Base-by-base conservation (phyloP, 768 basidiomycete species). In the Chalciporus piperatus region DNA sequence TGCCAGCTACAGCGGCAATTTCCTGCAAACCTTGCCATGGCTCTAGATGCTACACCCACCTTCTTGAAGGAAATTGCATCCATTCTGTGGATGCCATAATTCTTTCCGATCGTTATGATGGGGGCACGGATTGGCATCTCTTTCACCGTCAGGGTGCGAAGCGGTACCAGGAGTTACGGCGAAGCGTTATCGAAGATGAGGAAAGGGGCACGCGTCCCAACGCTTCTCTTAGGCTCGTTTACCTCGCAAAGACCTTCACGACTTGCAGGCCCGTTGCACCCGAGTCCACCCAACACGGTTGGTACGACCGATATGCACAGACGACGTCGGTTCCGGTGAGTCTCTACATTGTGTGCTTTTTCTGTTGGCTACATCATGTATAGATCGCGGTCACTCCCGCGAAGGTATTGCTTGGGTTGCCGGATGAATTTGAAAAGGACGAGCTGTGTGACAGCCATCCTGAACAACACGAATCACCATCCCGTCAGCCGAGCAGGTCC, bases 301-400 rank as follows among this genome's bases (percentile, higher is more conserved):
- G 81, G 79, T 89, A 89, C 57, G 87, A 90, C 52, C 59, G 61
- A 48, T 63, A 59, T 44, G 50, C 50, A 38, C 62, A 61, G 50
- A 43, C 52, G 4, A 45, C 41, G n/a, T 38, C 41, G 16, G 55
- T 59, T 25, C 70, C 68, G 3, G 68, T 71, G 39, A 54, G 64
- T 59, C 3, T 17, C 41, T 41, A 17, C 20, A 20, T 19, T 0
- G 1, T 25, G 16, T 38, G 2, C 17, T 17, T 8, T 20, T 27
- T 41, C 14, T 35, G 9, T 45, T 28, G 30, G 40, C 51, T 47
- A 47, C 38, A 50, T 47, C 39, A 20, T 8, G 0, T 35, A n/a
- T 45, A 67, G 66, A 62, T 68, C 23, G 46, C 22, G 35, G 51
- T 47, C 14, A 60, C 40, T 35, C 46, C 55, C 14, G 51, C 40